Base-by-base conservation (phyloP, 148 eudicot species). In the Rhododendron ovatum region DNA sequence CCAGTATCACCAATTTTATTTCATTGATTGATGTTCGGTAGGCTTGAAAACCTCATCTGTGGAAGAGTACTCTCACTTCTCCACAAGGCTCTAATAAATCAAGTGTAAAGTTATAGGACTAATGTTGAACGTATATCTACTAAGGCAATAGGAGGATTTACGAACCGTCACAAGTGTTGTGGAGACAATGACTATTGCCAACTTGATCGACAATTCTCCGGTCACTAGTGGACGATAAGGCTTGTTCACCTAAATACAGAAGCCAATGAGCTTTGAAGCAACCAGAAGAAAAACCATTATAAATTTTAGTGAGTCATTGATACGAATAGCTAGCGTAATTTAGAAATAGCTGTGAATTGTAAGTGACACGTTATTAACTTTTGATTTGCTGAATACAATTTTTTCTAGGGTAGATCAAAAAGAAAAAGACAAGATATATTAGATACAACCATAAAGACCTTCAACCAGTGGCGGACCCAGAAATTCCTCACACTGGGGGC, bases 201-300 rank as follows among this genome's bases (percentile, higher is more conserved):
- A 75, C 78, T 57, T 81, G 61, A 75, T 74, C 6, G 88, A 86
- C 57, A 71, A 9, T 57, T 86, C 88, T 73, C 88, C 88, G 43
- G 88, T 74, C 37, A 81, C 82, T 84, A 82, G 45, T 41, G 88
- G 85, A 8, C 82, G 85, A 57, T 57, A 11, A 22, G 88, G 88
- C 55, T 86, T 86, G 84, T 86, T 82, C 9, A 86, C 88, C 93
- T 90, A 74, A 14, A 82, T 28, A 41, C 24, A 69, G 2, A 20
- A 77, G 43, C 2, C n/a, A 39, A 41, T 7, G 13, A 43, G 51
- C 50, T 77, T 77, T 8, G 80, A 22, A 41, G 30, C 3, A 67
- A 26, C 35, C 7, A 1, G n/a, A 65, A n/a, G 1, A 65, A 65
- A n/a, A 65, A 50, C 30, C 4, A 65, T 2, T 11, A 50, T 50